These are phyloP conservation scores for Penicillium waksmanii DNA, from an alignment of 495 filamentous ascomycete genomes.

Conservation along the genomic window DNA sequence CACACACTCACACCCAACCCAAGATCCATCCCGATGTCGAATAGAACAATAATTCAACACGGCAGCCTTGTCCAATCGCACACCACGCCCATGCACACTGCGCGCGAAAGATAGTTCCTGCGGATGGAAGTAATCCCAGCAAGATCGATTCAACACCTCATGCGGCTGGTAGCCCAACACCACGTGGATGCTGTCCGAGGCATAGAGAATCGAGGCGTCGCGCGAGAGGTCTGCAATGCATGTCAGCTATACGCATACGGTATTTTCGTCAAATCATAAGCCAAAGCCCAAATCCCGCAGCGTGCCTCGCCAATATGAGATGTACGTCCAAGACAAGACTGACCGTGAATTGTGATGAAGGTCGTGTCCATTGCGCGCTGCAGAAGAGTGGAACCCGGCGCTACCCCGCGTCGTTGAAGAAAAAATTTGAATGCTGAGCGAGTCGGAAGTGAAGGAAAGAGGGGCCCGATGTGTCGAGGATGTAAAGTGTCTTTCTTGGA, in stretches of 20 bases:
- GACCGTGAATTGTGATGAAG: conserved; percentile 92
- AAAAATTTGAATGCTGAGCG: not conserved
- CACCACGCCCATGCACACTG: conserved; percentile 70
- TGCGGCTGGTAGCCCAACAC: conserved; percentile 79
- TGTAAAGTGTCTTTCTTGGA: not conserved
- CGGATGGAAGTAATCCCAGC: conserved; percentile 86
- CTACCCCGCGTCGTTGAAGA: conserved; percentile 15
- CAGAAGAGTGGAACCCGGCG: conserved; percentile 26
- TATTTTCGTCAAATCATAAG: not conserved
- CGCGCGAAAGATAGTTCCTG: conserved; percentile 79
- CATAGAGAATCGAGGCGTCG: conserved; percentile 82
- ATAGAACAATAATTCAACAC: conserved; percentile 80
- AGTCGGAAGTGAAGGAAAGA: not conserved
- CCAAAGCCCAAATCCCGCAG: too few species aligned
- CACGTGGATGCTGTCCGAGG: conserved; percentile 79
- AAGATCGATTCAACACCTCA: conserved; percentile 76
- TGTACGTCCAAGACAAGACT: conserved; percentile 32
- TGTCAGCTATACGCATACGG: conserved; percentile 1
- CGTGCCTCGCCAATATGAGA: too few species aligned
- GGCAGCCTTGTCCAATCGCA: conserved; percentile 82
- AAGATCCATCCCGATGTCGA: conserved; percentile 67
- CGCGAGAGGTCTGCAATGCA: conserved; percentile 62
- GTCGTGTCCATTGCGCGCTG: conserved; percentile 76
- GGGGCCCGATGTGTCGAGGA: not conserved
- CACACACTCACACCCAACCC: conserved; percentile 85